phyloP scores from a whole-genome alignment of 2,329 filamentous ascomycete species.

The Pseudocercospora fijiensis region DNA sequence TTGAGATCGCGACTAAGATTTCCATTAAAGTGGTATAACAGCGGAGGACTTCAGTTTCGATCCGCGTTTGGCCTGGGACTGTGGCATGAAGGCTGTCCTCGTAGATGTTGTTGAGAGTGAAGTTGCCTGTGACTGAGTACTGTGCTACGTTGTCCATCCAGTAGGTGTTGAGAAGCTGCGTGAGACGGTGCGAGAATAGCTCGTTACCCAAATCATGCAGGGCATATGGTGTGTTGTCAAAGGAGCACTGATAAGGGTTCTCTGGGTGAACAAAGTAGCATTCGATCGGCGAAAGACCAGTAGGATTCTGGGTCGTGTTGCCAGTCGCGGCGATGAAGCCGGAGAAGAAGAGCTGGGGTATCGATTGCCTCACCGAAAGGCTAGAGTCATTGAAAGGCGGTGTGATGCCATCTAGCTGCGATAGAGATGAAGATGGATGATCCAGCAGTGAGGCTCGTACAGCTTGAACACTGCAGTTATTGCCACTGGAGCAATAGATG shows the following conservation, averaged over 20 bases:
- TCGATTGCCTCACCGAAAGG: slow-evolving; percentile 4
- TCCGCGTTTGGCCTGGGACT: neutral
- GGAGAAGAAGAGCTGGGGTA: slow-evolving; percentile 19
- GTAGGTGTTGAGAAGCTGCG: slow-evolving; percentile 25
- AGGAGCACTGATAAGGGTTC: slow-evolving; percentile 9
- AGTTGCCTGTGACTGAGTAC: slow-evolving; percentile 14
- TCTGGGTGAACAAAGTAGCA: slow-evolving; percentile 16
- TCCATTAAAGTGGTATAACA: slow-evolving; percentile 7
- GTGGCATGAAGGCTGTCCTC: slow-evolving; percentile 2
- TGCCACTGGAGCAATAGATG: slow-evolving; percentile 9
- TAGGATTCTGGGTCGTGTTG: slow-evolving; percentile 5
- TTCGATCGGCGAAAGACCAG: slow-evolving; percentile 16
- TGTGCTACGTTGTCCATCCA: slow-evolving; percentile 21
- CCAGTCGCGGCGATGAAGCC: slow-evolving; percentile 11
- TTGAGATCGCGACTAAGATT: slow-evolving; percentile 6
- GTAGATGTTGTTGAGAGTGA: slow-evolving; percentile 9
- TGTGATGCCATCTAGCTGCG: slow-evolving; percentile 14
- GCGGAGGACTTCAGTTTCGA: slow-evolving; percentile 10
- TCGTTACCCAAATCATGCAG: slow-evolving; percentile 12
- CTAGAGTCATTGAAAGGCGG: slow-evolving; percentile 11
- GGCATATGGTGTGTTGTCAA: slow-evolving; percentile 3
- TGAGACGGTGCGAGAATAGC: slow-evolving; percentile 20
- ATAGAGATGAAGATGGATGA: slow-evolving; percentile 10
- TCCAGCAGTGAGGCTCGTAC: slow-evolving; percentile 12
- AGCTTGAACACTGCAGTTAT: slow-evolving; percentile 13